Evolutionary conservation across 2,329 filamentous ascomycete genomes (phyloP), one percentile per base, ranked within the genome.

Genomic region (Alternaria burnsii): DNA sequence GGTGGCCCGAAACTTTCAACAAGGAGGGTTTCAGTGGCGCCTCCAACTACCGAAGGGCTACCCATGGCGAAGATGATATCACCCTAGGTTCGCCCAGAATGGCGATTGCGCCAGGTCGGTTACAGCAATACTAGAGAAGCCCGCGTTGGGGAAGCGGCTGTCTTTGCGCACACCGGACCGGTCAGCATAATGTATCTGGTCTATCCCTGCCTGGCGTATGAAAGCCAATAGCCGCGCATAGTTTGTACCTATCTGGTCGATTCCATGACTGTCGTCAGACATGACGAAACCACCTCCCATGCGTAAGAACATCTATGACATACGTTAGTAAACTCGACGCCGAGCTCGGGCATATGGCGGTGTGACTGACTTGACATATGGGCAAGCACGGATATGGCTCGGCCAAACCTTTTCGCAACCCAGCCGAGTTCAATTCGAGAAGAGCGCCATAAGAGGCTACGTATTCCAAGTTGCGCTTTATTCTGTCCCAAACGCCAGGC

Each of bases 181-280:
- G 40, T 76, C 72, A 36, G 79, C 72, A 60, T 75, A 80, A 67
- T 76, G 73, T 32, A 95, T 81, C 59, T 88, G 82, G 32, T 80
- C 73, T 26, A 94, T 87, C 5, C 88, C 89, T 12, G 92, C 80
- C 60, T 82, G 84, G 65, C 88, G 84, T 57, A 97, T 81, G 76
- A 91, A 97, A 1, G 86, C 83, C 59, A 96, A 79, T 5, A 91
- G 88, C 41, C 86, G 86, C 46, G 77, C 74, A 80, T 95, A 98
- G 75, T 97, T 94, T 52, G 92, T 89, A n/a, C 89, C 93, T 5
- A 99, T 86, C 75, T 99, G 94, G 2, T 87, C 90, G 59, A 93
- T 86, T 40, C 92, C 92, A 81, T 99, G 95, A 77, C 93, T 97
- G 79, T 99, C 95, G 77, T 99, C 95, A 7, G 92, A 97, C 70